phyloP scores from a whole-genome alignment of 2,329 filamentous ascomycete species.

The Lecanosticta acicola region DNA sequence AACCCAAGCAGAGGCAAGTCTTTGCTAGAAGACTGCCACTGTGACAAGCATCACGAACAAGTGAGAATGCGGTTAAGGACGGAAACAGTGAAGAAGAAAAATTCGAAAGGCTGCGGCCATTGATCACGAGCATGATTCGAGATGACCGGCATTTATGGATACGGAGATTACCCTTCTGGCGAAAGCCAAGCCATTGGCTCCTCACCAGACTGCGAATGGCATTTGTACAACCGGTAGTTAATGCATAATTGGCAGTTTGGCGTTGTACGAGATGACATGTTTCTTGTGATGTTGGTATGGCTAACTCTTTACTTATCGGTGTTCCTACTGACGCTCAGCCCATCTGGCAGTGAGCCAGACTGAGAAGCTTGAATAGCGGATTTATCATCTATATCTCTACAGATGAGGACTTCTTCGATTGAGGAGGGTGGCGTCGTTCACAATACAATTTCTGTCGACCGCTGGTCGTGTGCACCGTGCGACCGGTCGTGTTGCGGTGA shows the following conservation, averaged over 20 bases:
- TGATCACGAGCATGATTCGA: constrained; percentile 16
- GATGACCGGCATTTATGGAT: constrained; percentile 15
- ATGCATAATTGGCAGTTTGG: constrained; percentile 17
- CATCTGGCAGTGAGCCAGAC: not conserved
- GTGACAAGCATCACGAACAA: not conserved
- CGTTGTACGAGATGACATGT: too few species aligned
- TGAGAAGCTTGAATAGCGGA: not conserved
- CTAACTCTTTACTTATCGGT: too few species aligned
- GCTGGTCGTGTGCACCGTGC: too few species aligned
- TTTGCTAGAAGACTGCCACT: not conserved
- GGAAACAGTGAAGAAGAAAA: not conserved
- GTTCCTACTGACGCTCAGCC: not conserved
- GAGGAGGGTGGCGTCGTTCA: too few species aligned
- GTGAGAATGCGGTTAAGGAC: not conserved
- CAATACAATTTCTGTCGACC: too few species aligned
- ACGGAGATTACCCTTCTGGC: constrained; percentile 13
- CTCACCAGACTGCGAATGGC: constrained; percentile 11
- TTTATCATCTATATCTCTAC: too few species aligned
- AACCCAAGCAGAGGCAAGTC: not conserved
- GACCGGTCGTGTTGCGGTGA: not conserved
- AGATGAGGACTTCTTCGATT: too few species aligned
- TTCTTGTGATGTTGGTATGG: too few species aligned
- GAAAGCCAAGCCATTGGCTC: constrained; percentile 16
- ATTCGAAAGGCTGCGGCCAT: constrained; percentile 4
- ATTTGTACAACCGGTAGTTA: constrained; percentile 21